Conservation (phyloP, 805 yeast genomes). For the Blastobotrys chiropterorum region DNA sequence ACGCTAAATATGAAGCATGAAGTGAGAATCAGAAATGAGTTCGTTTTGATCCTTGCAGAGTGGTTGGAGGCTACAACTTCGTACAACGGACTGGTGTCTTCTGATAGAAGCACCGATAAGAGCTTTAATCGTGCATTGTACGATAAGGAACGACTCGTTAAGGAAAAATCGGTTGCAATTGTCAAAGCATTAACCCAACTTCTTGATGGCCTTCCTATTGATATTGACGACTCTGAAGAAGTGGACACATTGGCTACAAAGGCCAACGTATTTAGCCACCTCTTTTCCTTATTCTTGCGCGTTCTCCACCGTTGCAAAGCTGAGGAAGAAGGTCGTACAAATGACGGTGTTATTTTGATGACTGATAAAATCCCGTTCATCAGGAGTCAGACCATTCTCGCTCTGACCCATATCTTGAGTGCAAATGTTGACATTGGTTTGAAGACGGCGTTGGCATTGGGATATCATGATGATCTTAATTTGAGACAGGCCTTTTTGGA, state of each 20-base stretch:
- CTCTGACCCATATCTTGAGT: conserved; percentile 62
- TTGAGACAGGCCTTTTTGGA: conserved; percentile 69
- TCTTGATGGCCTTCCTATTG: conserved; percentile 17
- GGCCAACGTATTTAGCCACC: conserved; percentile 40
- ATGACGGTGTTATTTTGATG: conserved; percentile 6
- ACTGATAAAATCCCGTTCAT: conserved; percentile 27
- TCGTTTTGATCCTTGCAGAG: conserved; percentile 21
- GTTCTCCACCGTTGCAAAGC: conserved; percentile 37
- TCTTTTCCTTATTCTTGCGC: conserved; percentile 43
- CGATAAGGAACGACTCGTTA: conserved; percentile 15
- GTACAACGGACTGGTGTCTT: background rate
- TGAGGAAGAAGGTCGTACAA: conserved; percentile 13
- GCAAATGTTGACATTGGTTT: conserved; percentile 74
- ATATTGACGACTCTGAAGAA: conserved; percentile 17
- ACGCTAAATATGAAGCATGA: conserved; percentile 21
- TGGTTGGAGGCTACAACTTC: conserved; percentile 22
- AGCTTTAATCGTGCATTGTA: background rate
- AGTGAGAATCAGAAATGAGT: conserved; percentile 17
- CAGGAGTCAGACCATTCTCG: conserved; percentile 56
- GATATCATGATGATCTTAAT: conserved; percentile 60
- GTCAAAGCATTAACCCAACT: conserved; percentile 16
- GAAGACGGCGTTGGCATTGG: conserved; percentile 68
- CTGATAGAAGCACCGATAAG: conserved; percentile 5
- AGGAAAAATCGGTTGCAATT: conserved; percentile 17
- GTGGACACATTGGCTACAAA: conserved; percentile 30